Evolutionary conservation across 495 filamentous ascomycete species (phyloP).

Genomic region (Aspergillus steynii): DNA sequence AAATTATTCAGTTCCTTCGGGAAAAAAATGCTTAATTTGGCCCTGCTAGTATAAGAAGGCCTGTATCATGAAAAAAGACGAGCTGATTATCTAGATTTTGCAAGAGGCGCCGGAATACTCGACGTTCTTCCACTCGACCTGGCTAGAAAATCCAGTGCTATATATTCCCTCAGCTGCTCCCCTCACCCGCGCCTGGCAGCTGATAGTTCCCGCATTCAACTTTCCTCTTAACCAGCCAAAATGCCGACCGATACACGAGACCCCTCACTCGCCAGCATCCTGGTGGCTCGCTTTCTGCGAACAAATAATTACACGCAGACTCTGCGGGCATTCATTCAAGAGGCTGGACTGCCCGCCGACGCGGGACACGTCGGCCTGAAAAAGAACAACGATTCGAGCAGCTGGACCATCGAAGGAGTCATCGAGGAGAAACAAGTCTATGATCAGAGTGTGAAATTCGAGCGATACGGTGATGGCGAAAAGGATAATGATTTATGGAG

Average conservation of each 20-base stretch:
- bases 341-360: constrained; percentile 56
- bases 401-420: constrained; percentile 62
- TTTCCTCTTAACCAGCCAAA: constrained; percentile 4
- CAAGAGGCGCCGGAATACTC: too few relatives aligned
- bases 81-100: too few relatives aligned
- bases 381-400: constrained; percentile 44
- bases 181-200: not conserved
- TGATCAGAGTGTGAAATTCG: constrained; percentile 57
- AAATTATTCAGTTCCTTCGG: too few relatives aligned
- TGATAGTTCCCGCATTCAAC: not conserved
- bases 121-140: too few relatives aligned
- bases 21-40: too few relatives aligned
- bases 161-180: not conserved
- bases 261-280: constrained; percentile 35
- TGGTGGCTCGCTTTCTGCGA: constrained; percentile 64
- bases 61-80: too few relatives aligned
- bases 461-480: constrained; percentile 46
- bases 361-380: constrained; percentile 28
- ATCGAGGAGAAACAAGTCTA: constrained; percentile 66
- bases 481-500: constrained; percentile 47
- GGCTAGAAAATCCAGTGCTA: not conserved
- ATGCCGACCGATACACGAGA: constrained; percentile 15
- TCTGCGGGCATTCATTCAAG: constrained; percentile 58
- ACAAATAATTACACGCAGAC: constrained; percentile 63
- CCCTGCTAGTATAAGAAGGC: too few relatives aligned